Percentiles rank a stretch among this genome's conserved stretches.
phyloP scores from a whole-genome alignment of 2,329 filamentous ascomycete genomes.

The Pyrenochaeta sp. region DNA sequence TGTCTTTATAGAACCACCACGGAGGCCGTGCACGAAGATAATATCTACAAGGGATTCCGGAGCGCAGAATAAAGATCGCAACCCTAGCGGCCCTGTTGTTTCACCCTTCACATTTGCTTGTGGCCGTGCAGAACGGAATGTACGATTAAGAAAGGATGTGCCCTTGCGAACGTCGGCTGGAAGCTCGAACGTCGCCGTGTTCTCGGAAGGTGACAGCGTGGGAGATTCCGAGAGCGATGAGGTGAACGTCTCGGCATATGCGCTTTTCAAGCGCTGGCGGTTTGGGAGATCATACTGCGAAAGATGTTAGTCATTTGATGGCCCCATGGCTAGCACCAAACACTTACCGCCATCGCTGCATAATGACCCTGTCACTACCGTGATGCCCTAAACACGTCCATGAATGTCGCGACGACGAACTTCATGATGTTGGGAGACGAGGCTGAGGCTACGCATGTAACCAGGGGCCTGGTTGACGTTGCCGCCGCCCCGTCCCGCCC shows the following conservation, averaged over 20 bases:
- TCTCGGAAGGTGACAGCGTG: background rate
- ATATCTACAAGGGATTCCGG: constrained; percentile 4
- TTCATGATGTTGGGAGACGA: too few species aligned
- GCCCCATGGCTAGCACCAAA: too few species aligned
- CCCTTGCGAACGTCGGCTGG: background rate
- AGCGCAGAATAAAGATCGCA: constrained; percentile 1
- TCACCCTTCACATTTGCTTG: background rate
- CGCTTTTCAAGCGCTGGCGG: background rate
- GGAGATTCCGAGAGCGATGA: background rate
- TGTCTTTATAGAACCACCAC: constrained; percentile 7
- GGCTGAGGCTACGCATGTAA: too few species aligned
- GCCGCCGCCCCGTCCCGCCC: too few species aligned
- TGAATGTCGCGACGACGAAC: too few species aligned
- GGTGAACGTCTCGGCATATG: background rate
- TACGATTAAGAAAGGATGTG: background rate
- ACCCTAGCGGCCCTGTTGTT: background rate
- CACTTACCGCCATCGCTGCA: background rate
- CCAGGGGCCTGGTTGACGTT: too few species aligned
- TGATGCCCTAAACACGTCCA: too few species aligned
- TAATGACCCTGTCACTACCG: background rate
- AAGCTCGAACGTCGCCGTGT: background rate
- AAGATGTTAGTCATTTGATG: background rate
- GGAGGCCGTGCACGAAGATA: constrained; percentile 10
- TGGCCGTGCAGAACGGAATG: background rate
- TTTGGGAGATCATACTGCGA: background rate